phyloP scores from a whole-genome alignment of 2,329 filamentous ascomycete genomes.

The Endoconidiophora polonica region DNA sequence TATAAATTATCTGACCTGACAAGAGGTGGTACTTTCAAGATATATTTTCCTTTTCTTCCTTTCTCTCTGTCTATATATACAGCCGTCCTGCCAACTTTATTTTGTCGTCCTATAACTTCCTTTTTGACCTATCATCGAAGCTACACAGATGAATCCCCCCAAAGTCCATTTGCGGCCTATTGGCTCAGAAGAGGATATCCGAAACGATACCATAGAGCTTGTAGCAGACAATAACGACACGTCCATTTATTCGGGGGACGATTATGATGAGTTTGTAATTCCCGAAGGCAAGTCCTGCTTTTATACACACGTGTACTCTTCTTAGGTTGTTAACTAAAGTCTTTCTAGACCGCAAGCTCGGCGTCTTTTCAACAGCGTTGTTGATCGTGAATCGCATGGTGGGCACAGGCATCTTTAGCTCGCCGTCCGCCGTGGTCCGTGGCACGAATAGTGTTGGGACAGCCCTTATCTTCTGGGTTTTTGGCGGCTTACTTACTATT shows the following conservation, averaged over 20 bases:
- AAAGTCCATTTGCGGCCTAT: not conserved
- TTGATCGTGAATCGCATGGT: slow-evolving; percentile 43
- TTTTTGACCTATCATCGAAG: not conserved
- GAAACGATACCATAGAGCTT: not conserved
- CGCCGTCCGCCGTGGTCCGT: slow-evolving; percentile 34
- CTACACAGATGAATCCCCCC: not conserved
- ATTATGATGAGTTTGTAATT: slow-evolving; percentile 10
- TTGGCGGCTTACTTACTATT: slow-evolving; percentile 13
- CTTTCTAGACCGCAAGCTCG: slow-evolving; percentile 9
- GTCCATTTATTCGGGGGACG: not conserved
- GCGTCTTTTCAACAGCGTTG: slow-evolving; percentile 28
- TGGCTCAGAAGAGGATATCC: not conserved
- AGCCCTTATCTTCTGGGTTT: slow-evolving; percentile 15
- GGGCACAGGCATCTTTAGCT: slow-evolving; percentile 41
- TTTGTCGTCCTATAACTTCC: not conserved
- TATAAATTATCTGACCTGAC: too few relatives aligned
- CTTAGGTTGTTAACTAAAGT: not conserved
- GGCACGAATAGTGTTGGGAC: slow-evolving; percentile 34
- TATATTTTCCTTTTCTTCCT: not conserved
- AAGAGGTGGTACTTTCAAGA: not conserved
- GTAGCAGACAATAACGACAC: too few relatives aligned
- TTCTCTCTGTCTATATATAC: not conserved
- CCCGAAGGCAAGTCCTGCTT: slow-evolving; percentile 4
- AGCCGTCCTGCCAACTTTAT: not conserved
- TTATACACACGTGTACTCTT: not conserved